Percentiles rank a stretch among this genome's conserved stretches.
Evolutionary conservation across 495 filamentous ascomycete genomes (phyloP).

Genomic region (Podospora australis): DNA sequence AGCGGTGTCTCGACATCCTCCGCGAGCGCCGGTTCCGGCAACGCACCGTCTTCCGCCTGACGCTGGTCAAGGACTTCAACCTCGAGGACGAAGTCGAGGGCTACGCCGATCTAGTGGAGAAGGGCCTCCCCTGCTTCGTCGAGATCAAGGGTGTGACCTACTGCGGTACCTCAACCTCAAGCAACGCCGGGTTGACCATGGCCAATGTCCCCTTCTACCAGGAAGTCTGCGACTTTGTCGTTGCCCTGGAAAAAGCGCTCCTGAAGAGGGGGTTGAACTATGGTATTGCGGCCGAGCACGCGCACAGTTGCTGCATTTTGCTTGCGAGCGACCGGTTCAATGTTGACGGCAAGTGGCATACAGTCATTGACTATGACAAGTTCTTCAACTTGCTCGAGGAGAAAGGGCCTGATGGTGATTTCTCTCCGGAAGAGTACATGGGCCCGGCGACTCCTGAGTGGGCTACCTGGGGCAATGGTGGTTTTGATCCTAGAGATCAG

Average conservation of each 20-base stretch:
- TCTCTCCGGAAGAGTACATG: conserved; percentile 86
- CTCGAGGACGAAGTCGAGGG: conserved; percentile 86
- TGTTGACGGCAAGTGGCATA: conserved; percentile 75
- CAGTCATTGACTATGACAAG: conserved; percentile 77
- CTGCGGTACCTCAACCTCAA: conserved; percentile 80
- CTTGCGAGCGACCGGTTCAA: conserved; percentile 72
- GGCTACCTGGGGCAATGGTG: conserved; percentile 90
- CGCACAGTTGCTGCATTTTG: conserved; percentile 86
- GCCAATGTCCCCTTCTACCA: conserved; percentile 92
- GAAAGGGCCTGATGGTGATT: conserved; percentile 56
- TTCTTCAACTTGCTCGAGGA: conserved; percentile 82
- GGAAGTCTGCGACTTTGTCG: conserved; percentile 76
- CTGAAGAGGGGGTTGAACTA: conserved; percentile 64
- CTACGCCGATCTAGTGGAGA: conserved; percentile 82
- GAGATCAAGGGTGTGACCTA: conserved; percentile 97
- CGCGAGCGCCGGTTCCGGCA: conserved; percentile 72
- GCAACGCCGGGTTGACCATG: conserved; percentile 82
- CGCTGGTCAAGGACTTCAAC: conserved; percentile 93
- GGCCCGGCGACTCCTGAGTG: conserved; percentile 76
- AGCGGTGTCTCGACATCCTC: conserved; percentile 82
- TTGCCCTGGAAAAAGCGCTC: conserved; percentile 61
- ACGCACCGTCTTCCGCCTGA: conserved; percentile 90
- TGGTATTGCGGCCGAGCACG: conserved; percentile 90
- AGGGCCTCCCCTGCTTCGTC: conserved; percentile 79
- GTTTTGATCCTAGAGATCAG: conserved; percentile 85